Evolutionary conservation across 192 early-diverging fungal genomes (phyloP).

Genomic region (Coemansia sp.): DNA sequence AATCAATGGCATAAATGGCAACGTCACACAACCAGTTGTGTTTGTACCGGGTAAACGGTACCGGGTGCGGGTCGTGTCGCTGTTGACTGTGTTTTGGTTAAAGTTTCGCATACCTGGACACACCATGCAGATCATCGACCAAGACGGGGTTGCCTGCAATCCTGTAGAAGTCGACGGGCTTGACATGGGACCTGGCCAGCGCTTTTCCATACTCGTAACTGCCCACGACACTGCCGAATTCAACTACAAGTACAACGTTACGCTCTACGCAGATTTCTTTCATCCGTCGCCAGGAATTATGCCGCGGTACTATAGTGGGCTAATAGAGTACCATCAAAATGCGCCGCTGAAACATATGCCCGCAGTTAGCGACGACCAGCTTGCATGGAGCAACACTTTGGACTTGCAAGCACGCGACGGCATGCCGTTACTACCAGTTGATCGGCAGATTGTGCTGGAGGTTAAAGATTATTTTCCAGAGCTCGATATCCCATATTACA

Average conservation of each 20-base stretch:
- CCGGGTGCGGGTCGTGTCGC: slow-evolving; percentile 72
- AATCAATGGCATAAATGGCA: slow-evolving; percentile 43
- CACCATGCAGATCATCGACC: slow-evolving; percentile 74
- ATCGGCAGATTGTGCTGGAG: neutral
- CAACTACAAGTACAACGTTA: slow-evolving; percentile 66
- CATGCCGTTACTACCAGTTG: neutral
- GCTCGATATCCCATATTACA: neutral
- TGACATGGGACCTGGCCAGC: slow-evolving; percentile 67
- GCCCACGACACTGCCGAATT: slow-evolving; percentile 52
- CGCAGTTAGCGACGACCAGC: neutral
- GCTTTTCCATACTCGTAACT: slow-evolving; percentile 73
- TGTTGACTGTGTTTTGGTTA: slow-evolving; percentile 63
- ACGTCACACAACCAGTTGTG: slow-evolving; percentile 37
- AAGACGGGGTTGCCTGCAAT: slow-evolving; percentile 66
- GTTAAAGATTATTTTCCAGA: neutral
- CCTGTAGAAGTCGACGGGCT: slow-evolving; percentile 55
- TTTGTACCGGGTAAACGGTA: slow-evolving; percentile 72
- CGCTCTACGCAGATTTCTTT: slow-evolving; percentile 66
- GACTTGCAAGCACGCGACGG: neutral
- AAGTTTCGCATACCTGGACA: slow-evolving; percentile 74
- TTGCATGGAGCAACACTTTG: slow-evolving; percentile 6
- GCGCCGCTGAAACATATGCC: neutral
- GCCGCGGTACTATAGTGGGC: slow-evolving; percentile 30
- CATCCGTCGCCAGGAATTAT: slow-evolving; percentile 46
- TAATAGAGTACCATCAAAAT: slow-evolving; percentile 11